Evolutionary conservation across 495 filamentous ascomycete genomes (phyloP), one percentile per base, ranked within the genome.

Genomic region (Hyaloscypha variabilis): DNA sequence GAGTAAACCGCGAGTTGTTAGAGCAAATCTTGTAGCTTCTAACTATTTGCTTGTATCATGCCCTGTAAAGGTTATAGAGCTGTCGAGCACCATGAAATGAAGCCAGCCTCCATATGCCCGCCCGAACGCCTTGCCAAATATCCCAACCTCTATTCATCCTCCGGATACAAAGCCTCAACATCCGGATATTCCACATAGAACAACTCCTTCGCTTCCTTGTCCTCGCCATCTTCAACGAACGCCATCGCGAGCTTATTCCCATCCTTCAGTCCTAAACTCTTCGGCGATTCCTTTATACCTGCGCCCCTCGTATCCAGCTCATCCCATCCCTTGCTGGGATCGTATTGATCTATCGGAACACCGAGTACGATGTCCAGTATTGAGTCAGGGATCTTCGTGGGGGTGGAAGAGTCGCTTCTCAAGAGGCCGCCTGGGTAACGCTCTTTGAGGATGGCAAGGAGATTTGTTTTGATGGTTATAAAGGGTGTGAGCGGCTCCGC

Each of bases 401-500:
- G 36, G 3, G 21, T 23, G 4, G 46, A 30, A 8, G 63, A 49
- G 69, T 46, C 26, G 50, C n/a, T 46, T 1, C 11, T 19, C 23
- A 54, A 26, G 14, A 73, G 73, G 34, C 86, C 86, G 10, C 76
- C 49, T 0, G 82, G 80, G 68, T 83, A 82, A 26, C 82, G 75
- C 66, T 83, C 76, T 51, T 71, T 67, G 65, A 84, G 62, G 69
- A 77, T 80, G n/a, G 78, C 72, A 21, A 93, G 79, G 2, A 97
- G 83, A 8, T 89, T 83, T 8, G 82, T 67, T 72, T 90, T 91
- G 51, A 92, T 76, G 2, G 79, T 75, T 23, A 75, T 64, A 70
- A 96, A 87, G 29, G 86, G 72, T 66, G 87, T 81, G 51, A 84
- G 78, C 3, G 88, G 79, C 42, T 85, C 82, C 30, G 88, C 81